A percentile compares a stretch with the other conserved stretches of the same genome.
These are phyloP conservation scores for Suillus lakei DNA, from an alignment of 768 basidiomycete genomes.

Conservation along the genomic window DNA sequence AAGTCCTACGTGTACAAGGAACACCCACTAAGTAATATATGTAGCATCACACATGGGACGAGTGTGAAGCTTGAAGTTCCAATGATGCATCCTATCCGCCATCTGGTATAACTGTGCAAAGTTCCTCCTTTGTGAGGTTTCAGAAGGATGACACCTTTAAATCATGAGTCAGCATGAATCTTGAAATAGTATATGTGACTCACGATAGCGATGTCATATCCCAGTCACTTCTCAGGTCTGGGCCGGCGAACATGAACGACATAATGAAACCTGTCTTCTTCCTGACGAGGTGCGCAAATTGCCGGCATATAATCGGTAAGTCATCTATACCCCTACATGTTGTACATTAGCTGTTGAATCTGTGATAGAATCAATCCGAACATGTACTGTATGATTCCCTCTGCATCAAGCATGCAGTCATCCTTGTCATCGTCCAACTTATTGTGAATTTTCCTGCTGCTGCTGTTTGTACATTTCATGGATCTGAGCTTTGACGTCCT, in stretches of 20 bases:
- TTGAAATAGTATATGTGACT: not conserved
- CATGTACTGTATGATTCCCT: constrained; percentile 1
- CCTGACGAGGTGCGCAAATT: not conserved
- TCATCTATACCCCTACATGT: constrained; percentile 9
- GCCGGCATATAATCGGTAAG: not conserved
- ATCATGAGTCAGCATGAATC: not conserved
- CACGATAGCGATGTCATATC: constrained; percentile 11
- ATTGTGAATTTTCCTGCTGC: not conserved
- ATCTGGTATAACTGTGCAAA: constrained; percentile 1
- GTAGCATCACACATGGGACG: too few relatives aligned
- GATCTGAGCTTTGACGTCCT: not conserved
- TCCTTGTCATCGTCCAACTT: not conserved
- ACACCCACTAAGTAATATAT: too few relatives aligned
- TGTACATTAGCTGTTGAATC: not conserved
- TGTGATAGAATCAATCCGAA: not conserved
- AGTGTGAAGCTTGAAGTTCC: too few relatives aligned
- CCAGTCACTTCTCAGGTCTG: constrained; percentile 9
- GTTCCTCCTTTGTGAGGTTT: not conserved
- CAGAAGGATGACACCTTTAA: constrained; percentile 3
- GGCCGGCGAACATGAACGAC: constrained; percentile 9
- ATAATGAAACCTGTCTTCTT: not conserved
- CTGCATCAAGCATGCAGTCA: not conserved
- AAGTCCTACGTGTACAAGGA: too few relatives aligned
- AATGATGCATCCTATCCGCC: not conserved
- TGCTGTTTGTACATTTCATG: constrained; percentile 4